Percentiles rank a stretch among this genome's conserved stretches.
Evolutionary conservation across 352 stramenopile genomes (phyloP).

Genomic region (Globisporangium lucens): DNA sequence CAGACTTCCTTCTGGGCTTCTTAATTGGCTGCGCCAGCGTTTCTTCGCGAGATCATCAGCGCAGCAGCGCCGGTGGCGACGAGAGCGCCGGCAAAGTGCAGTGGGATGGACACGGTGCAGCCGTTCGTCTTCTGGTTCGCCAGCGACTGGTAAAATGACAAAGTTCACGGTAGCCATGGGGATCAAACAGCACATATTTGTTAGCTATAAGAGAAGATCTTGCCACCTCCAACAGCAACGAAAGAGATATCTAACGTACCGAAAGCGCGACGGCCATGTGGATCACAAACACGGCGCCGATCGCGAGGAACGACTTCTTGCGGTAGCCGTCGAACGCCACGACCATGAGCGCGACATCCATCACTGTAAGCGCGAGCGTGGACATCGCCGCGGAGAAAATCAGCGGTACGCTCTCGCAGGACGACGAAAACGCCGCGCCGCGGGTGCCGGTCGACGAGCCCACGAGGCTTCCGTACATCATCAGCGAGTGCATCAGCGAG

Average conservation of each 20-base stretch:
- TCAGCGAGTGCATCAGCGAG: slow-evolving; percentile 76
- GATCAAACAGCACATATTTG: slow-evolving; percentile 4
- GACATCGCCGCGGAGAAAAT: slow-evolving; percentile 67
- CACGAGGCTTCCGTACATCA: slow-evolving; percentile 83
- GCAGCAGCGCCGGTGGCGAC: slow-evolving; percentile 43
- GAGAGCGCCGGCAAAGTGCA: slow-evolving; percentile 65
- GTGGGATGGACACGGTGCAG: slow-evolving; percentile 70
- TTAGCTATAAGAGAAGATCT: slow-evolving; percentile 5
- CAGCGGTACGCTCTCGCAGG: slow-evolving; percentile 69
- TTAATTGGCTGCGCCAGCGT: slow-evolving; percentile 11
- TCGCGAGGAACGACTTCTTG: slow-evolving; percentile 41
- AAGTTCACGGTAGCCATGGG: background rate
- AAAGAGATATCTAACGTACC: slow-evolving; percentile 27
- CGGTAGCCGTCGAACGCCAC: slow-evolving; percentile 81
- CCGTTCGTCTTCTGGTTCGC: slow-evolving; percentile 77
- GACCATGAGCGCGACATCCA: slow-evolving; percentile 83
- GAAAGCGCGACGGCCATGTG: slow-evolving; percentile 76
- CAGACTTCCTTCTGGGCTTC: background rate
- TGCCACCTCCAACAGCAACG: background rate
- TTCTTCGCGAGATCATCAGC: slow-evolving; percentile 43
- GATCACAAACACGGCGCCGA: slow-evolving; percentile 59
- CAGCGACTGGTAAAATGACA: slow-evolving; percentile 33
- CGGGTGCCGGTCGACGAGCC: slow-evolving; percentile 61
- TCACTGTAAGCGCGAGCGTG: slow-evolving; percentile 66
- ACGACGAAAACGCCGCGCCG: slow-evolving; percentile 69